phyloP scores from a whole-genome alignment of 1,139 yeast species.

The Nakaseomyces bracarensis region DNA sequence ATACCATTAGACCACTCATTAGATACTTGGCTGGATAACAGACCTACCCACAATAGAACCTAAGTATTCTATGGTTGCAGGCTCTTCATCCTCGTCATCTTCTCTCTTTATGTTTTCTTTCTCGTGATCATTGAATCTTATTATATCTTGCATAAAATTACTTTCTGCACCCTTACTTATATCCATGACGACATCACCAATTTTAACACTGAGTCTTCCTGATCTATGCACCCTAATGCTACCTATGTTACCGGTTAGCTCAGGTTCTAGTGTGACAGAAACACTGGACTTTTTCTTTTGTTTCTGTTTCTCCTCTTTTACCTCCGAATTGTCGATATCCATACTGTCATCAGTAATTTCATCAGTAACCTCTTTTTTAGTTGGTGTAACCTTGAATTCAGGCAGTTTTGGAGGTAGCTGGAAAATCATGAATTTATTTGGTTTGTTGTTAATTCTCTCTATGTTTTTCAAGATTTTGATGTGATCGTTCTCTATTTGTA shows the following conservation, averaged over 20 bases:
- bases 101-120: constrained; percentile 27
- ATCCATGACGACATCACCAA: constrained; percentile 65
- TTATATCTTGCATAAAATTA: constrained; percentile 68
- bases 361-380: constrained; percentile 18
- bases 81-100: constrained; percentile 35
- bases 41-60: constrained; percentile 48
- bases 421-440: constrained; percentile 45
- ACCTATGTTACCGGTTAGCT: constrained; percentile 59
- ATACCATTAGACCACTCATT: too few species aligned
- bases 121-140: constrained; percentile 44
- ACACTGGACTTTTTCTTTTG: constrained; percentile 10
- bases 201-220: constrained; percentile 64
- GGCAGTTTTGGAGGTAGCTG: constrained; percentile 73
- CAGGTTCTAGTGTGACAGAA: constrained; percentile 8
- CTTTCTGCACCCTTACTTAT: constrained; percentile 67
- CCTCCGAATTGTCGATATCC: constrained; percentile 5
- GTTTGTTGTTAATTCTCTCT: constrained; percentile 31
- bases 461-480: constrained; percentile 30
- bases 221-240: constrained; percentile 67
- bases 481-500: constrained; percentile 33
- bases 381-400: constrained; percentile 33
- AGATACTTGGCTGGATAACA: constrained; percentile 39
- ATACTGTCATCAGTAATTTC: constrained; percentile 11
- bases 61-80: constrained; percentile 40
- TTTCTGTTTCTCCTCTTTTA: constrained; percentile 8